Base-by-base conservation (phyloP, 1,284 basidiomycete genomes). In the Puccinia horiana region DNA sequence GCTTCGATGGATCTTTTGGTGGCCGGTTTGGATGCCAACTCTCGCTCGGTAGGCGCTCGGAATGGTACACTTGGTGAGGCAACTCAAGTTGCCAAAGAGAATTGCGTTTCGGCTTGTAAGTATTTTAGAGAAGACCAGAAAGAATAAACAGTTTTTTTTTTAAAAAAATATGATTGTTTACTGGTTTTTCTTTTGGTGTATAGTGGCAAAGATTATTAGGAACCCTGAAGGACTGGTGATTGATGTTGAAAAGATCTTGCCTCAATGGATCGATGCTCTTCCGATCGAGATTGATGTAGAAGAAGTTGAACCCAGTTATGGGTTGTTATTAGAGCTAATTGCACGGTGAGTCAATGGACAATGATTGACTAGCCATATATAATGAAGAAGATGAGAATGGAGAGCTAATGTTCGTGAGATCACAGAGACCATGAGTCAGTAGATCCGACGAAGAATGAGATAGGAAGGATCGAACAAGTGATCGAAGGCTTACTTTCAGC, bases 231-330 rank as follows among this genome's bases (percentile, higher is more conserved):
- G 78, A 20, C 49, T 73, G 14, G 54, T 54, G 32, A 74, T 73
- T 44, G 69, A 81, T 49, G 52, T 73, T 20, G 78, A 81, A 63
- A 61, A 61, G n/a, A 63, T 81, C 35, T 73, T 81, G n/a, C 69
- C 67, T 20, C 49, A 58, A 23, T 81, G 78, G 78, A 63, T 81
- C 26, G 69, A 73, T 37, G 78, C 69, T 32, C 37, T 81, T 20
- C 78, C 78, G 23, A 81, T 81, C 37, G 78, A 81, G 69, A 63
- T 81, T 0, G 78, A 81, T 52, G 52, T 73, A 23, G 78, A 81
- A 32, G 78, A 81, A 40, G 67, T 81, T 12, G 78, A 80, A 42
- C 67, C 78, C 23, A 72, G 61, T 49, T 80, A 80, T 47, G 78
- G 78, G 8, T 49, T 80, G 40, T 47, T 80, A 35, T 42, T 80